Conservation (phyloP, 345 rosid genomes). For the Hibiscus syriacus region DNA sequence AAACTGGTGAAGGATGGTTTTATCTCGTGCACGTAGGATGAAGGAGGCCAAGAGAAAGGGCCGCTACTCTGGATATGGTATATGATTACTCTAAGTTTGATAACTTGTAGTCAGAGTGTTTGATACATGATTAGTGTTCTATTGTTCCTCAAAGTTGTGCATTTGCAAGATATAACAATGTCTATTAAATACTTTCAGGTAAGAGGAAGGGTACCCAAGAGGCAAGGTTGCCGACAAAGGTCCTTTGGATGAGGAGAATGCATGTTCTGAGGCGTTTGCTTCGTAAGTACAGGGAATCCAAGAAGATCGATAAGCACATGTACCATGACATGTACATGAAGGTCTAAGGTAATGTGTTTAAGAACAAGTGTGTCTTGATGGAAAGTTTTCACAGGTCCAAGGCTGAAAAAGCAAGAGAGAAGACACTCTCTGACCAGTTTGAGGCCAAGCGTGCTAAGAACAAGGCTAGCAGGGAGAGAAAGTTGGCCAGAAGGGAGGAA, state of each 20-base stretch:
- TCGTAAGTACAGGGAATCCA: constrained; percentile 48
- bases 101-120: no score
- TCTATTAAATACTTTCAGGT: background rate
- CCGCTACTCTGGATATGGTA: constrained; percentile 73
- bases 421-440: constrained; percentile 64
- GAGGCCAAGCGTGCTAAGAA: constrained; percentile 68
- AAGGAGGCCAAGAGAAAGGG: constrained; percentile 74
- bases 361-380: constrained; percentile 76
- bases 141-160: background rate
- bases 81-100: background rate
- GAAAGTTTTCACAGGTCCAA: constrained; percentile 70
- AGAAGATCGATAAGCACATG: constrained; percentile 79
- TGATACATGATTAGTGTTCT: background rate
- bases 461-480: constrained; percentile 75
- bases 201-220: background rate
- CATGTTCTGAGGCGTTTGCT: constrained; percentile 6
- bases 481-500: constrained; percentile 64
- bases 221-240: background rate
- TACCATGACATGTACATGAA: constrained; percentile 88
- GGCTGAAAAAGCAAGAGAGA: constrained; percentile 70
- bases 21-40: constrained; percentile 63
- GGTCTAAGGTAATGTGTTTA: constrained; percentile 69
- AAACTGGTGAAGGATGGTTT: constrained; percentile 71
- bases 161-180: background rate
- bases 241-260: background rate